Evolutionary conservation across 345 rosid species (phyloP).

Genomic region (Dipteronia sinensis): DNA sequence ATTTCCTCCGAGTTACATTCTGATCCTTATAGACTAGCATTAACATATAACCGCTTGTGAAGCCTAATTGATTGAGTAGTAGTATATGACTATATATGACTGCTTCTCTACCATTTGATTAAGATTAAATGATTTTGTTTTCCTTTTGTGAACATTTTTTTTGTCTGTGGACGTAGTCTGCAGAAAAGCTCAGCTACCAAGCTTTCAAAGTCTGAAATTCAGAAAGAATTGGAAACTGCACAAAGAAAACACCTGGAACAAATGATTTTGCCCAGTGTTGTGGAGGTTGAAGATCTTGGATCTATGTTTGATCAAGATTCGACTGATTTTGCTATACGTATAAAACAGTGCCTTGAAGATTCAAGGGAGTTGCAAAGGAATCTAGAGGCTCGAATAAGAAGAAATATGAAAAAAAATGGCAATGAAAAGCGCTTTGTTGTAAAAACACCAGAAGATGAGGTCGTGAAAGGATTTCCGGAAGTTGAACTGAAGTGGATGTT

Average conservation of each 20-base stretch:
- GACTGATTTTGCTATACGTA: slow-evolving; percentile 58
- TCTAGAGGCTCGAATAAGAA: slow-evolving; percentile 64
- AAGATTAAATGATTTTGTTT: slow-evolving; percentile 7
- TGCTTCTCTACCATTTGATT: neutral
- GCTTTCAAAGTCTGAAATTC: slow-evolving; percentile 70
- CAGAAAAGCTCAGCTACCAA: slow-evolving; percentile 45
- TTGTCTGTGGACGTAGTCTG: slow-evolving; percentile 46
- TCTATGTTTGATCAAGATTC: slow-evolving; percentile 60
- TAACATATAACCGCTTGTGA: neutral
- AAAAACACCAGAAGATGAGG: slow-evolving; percentile 72
- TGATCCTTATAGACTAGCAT: neutral
- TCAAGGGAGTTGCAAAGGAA: slow-evolving; percentile 75
- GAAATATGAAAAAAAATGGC: slow-evolving; percentile 71
- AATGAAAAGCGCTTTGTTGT: slow-evolving; percentile 67
- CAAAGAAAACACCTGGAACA: slow-evolving; percentile 78
- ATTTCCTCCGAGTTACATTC: neutral
- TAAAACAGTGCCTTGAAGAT: slow-evolving; percentile 64
- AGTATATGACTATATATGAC: neutral
- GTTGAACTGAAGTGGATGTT: slow-evolving; percentile 93
- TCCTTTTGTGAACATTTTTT: slow-evolving; percentile 19
- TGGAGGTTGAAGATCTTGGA: slow-evolving; percentile 71
- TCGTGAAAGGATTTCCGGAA: slow-evolving; percentile 87
- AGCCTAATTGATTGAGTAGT: neutral
- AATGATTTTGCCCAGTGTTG: slow-evolving; percentile 64
- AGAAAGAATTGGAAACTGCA: slow-evolving; percentile 66